A percentile compares a stretch with the other conserved stretches of the same genome.
These are phyloP conservation scores for Populus deltoides DNA, from an alignment of 345 rosid genomes.

Conservation along the genomic window DNA sequence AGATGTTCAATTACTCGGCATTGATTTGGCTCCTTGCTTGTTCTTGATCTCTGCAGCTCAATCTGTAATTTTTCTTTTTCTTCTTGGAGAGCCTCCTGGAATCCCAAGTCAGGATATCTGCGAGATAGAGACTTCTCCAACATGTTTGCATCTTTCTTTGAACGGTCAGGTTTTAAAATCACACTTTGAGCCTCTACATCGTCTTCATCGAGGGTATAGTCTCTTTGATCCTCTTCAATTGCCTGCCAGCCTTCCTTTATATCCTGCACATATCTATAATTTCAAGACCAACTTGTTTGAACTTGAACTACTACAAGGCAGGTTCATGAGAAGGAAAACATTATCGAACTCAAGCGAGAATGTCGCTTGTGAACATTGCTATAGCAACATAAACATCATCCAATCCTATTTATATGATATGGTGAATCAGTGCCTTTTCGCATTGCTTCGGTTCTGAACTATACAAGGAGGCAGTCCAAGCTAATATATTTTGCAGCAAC, in stretches of 20 bases:
- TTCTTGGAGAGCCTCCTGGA: constrained; percentile 35
- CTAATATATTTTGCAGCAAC: too few relatives aligned
- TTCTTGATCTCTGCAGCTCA: constrained; percentile 35
- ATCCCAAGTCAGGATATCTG: constrained; percentile 32
- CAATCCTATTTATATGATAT: too few relatives aligned
- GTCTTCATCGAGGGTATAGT: constrained; percentile 38
- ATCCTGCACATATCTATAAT: neutral
- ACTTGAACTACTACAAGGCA: too few relatives aligned
- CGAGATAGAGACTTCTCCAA: constrained; percentile 34
- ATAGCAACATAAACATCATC: too few relatives aligned
- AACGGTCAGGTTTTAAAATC: constrained; percentile 28
- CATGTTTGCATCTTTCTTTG: constrained; percentile 29
- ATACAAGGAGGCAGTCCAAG: too few relatives aligned
- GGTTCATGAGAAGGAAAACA: too few relatives aligned
- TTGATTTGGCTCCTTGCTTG: constrained; percentile 30
- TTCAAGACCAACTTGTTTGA: too few relatives aligned
- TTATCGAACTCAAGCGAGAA: too few relatives aligned
- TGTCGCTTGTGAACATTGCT: too few relatives aligned
- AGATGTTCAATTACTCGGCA: constrained; percentile 43
- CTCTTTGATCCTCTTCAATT: constrained; percentile 37
- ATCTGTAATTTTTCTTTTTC: constrained; percentile 36
- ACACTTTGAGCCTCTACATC: constrained; percentile 31
- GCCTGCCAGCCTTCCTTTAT: constrained; percentile 32
- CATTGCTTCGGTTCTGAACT: too few relatives aligned
- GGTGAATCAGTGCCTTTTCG: too few relatives aligned